These are phyloP conservation scores for Phoma herbarum DNA, from an alignment of 2,329 filamentous ascomycete genomes.

Conservation along the genomic window DNA sequence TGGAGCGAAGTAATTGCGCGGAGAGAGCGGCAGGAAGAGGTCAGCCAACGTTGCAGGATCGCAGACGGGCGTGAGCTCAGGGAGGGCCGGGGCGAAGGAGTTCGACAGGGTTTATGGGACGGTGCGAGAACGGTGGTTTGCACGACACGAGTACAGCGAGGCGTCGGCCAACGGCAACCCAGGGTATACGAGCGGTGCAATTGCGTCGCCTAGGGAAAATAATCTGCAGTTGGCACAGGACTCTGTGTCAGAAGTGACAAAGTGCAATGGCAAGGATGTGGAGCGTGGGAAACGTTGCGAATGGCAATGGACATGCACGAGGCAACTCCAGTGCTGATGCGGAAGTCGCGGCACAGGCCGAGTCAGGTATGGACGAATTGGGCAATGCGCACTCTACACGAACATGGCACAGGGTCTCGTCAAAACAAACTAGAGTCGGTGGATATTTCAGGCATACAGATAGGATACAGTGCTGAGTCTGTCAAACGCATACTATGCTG, in stretches of 20 bases:
- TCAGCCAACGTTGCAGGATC: constrained; percentile 26
- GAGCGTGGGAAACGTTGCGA: constrained; percentile 18
- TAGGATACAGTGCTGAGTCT: constrained; percentile 20
- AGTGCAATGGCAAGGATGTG: constrained; percentile 1
- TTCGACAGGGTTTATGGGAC: constrained; percentile 33
- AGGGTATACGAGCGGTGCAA: constrained; percentile 3
- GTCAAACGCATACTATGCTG: constrained; percentile 10
- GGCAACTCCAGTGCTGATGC: constrained; percentile 19
- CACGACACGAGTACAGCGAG: constrained; percentile 23
- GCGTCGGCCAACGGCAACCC: constrained; percentile 12
- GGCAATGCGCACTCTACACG: constrained; percentile 20
- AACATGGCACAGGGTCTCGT: constrained; percentile 16
- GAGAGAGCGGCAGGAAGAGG: constrained; percentile 27
- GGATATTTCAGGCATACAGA: constrained; percentile 15
- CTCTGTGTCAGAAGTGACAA: constrained; percentile 1
- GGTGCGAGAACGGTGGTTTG: constrained; percentile 22
- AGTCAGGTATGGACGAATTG: constrained; percentile 24
- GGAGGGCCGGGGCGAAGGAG: constrained; percentile 39
- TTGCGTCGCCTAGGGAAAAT: constrained; percentile 10
- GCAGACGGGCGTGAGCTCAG: constrained; percentile 40
- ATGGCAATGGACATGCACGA: constrained; percentile 11
- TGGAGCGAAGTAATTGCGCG: constrained; percentile 27
- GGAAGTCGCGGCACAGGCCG: constrained; percentile 26
- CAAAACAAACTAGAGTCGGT: constrained; percentile 9
- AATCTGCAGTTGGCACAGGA: constrained; percentile 3